A percentile compares a stretch with the other conserved stretches of the same genome.
These are phyloP conservation scores for Boletellus deceptivus DNA, from an alignment of 1,284 basidiomycete genomes.

Conservation along the genomic window DNA sequence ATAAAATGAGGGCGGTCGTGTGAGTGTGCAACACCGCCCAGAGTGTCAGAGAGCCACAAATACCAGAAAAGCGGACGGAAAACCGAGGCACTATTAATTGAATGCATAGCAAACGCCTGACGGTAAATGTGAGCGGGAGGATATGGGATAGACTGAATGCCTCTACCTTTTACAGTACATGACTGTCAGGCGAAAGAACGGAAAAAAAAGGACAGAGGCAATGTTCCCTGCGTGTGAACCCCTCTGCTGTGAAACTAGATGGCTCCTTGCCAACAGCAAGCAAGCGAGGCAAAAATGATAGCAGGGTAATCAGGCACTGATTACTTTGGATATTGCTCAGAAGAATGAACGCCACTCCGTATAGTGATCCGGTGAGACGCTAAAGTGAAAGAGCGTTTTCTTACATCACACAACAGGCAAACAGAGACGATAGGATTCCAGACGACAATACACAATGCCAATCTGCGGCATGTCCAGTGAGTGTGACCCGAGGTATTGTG, in stretches of 20 bases:
- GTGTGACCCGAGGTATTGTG: background rate
- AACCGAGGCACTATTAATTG: slow-evolving; percentile 5
- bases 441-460: slow-evolving; percentile 23
- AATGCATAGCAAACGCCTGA: slow-evolving; percentile 1
- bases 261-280: slow-evolving; percentile 29
- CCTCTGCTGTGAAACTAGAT: slow-evolving; percentile 37
- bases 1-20: slow-evolving; percentile 87
- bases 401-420: slow-evolving; percentile 13
- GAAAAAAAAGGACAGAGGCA: background rate
- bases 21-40: slow-evolving; percentile 68
- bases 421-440: slow-evolving; percentile 31
- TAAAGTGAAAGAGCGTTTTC: slow-evolving; percentile 70
- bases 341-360: slow-evolving; percentile 81
- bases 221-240: slow-evolving; percentile 63
- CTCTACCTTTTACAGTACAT: slow-evolving; percentile 18
- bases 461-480: slow-evolving; percentile 13
- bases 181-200: background rate
- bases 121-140: background rate
- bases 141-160: background rate
- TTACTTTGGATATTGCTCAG: slow-evolving; percentile 61
- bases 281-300: slow-evolving; percentile 46
- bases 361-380: slow-evolving; percentile 55
- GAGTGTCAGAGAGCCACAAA: slow-evolving; percentile 77
- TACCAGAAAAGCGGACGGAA: background rate
- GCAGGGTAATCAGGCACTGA: slow-evolving; percentile 28